Conservation (phyloP, 2,329 filamentous ascomycete genomes). For the Microascus cirrosus region DNA sequence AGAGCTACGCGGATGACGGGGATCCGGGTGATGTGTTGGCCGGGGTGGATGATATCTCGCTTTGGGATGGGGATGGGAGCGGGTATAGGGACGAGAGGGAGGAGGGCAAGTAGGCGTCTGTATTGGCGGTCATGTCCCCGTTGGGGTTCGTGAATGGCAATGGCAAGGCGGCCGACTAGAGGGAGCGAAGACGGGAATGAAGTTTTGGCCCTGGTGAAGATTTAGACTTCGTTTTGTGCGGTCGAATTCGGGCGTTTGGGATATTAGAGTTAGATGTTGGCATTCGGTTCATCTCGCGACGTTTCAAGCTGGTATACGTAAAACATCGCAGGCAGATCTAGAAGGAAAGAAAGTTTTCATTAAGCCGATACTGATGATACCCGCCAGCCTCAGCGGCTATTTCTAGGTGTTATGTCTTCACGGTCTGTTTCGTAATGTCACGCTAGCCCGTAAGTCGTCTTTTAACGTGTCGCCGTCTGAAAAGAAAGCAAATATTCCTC, state of each 20-base stretch:
- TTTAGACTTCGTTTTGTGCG: neutral
- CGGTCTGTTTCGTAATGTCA: neutral
- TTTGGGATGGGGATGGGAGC: slow-evolving; percentile 31
- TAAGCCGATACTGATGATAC: neutral
- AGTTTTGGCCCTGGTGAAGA: neutral
- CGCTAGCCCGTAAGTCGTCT: neutral
- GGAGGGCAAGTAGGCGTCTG: neutral
- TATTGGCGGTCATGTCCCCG: neutral
- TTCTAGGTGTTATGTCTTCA: neutral
- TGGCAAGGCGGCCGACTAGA: neutral
- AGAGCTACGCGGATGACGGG: slow-evolving; percentile 27
- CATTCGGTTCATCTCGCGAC: too few species aligned
- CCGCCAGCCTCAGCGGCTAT: neutral
- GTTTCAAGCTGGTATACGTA: too few species aligned
- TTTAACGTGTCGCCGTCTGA: neutral
- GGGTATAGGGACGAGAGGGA: neutral
- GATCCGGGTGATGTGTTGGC: slow-evolving; percentile 43
- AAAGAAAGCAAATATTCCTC: neutral
- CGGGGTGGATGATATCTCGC: slow-evolving; percentile 47
- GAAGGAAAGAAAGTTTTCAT: neutral
- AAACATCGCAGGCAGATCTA: too few species aligned
- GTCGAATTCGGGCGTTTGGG: neutral
- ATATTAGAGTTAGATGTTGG: too few species aligned
- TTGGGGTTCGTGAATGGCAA: neutral
- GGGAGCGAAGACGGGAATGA: neutral